These are phyloP conservation scores for Diplodia sapinea DNA, from an alignment of 2,329 filamentous ascomycete species.

Conservation along the genomic window DNA sequence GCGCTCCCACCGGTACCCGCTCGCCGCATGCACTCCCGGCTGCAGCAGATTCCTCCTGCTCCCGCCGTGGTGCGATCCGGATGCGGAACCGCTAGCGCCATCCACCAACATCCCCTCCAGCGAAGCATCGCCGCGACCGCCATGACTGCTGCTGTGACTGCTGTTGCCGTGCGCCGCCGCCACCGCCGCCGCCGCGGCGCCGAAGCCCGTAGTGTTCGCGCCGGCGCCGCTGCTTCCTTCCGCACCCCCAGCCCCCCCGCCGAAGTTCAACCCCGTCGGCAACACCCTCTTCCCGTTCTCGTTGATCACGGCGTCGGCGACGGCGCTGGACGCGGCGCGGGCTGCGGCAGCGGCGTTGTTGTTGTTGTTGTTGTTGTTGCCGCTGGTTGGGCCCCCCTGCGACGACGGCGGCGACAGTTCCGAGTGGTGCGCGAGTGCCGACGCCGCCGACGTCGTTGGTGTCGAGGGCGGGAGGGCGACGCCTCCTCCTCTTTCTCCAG, in stretches of 20 bases:
- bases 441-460: conserved; percentile 9
- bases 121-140: conserved; percentile 3
- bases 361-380: too few relatives aligned
- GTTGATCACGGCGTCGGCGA: conserved; percentile 38
- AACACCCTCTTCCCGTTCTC: conserved; percentile 47
- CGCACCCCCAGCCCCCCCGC: too few relatives aligned
- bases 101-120: not conserved
- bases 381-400: conserved; percentile 45
- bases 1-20: conserved; percentile 47
- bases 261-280: conserved; percentile 30
- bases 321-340: not conserved
- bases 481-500: conserved; percentile 9
- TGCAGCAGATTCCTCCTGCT: not conserved
- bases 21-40: conserved; percentile 37
- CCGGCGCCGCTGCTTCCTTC: not conserved
- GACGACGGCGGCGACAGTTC: conserved; percentile 63
- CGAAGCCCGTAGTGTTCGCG: not conserved
- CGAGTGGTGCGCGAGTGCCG: conserved; percentile 39
- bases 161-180: not conserved
- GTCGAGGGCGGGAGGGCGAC: conserved; percentile 43
- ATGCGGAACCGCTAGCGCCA: not conserved
- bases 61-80: too few relatives aligned
- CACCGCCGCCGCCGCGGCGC: not conserved
- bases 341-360: not conserved
- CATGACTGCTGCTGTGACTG: not conserved